Percentiles rank a stretch among this genome's conserved stretches.
Evolutionary conservation across 1,284 basidiomycete genomes (phyloP).

Genomic region (Serendipita sp.): DNA sequence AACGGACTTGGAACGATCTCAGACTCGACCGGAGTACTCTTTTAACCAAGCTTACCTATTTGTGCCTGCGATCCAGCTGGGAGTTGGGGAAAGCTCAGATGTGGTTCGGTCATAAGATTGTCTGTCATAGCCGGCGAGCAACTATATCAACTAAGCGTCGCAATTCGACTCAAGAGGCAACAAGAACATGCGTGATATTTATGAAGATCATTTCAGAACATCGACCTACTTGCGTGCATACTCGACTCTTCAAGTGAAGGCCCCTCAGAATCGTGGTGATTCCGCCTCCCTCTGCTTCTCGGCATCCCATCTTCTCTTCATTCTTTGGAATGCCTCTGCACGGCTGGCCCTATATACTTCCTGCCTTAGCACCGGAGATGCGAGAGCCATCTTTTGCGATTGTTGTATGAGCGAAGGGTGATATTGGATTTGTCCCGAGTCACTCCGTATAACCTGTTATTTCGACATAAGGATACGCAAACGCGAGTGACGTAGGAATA

Average conservation of each 20-base stretch:
- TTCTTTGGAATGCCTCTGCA: conserved; percentile 48
- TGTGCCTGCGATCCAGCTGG: conserved; percentile 71
- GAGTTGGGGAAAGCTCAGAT: conserved; percentile 23
- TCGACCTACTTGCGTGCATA: neutral
- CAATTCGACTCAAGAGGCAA: neutral
- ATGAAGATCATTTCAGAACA: neutral
- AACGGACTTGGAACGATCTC: conserved; percentile 42
- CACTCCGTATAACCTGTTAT: conserved; percentile 16
- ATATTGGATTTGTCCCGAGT: conserved; percentile 11
- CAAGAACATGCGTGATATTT: neutral
- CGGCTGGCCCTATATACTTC: conserved; percentile 39
- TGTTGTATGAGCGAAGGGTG: conserved; percentile 11
- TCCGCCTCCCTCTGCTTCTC: conserved; percentile 28
- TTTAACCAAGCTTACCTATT: conserved; percentile 45
- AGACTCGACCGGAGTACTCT: neutral
- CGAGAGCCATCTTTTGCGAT: conserved; percentile 29
- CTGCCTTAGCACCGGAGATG: conserved; percentile 40
- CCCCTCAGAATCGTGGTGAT: neutral
- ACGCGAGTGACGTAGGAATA: neutral
- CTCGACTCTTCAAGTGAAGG: neutral
- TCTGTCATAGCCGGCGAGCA: neutral
- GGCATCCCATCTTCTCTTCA: conserved; percentile 55
- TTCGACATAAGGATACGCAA: too few species aligned
- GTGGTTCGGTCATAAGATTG: neutral
- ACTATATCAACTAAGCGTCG: neutral